A percentile compares a stretch with the other conserved stretches of the same genome.
phyloP scores from a whole-genome alignment of 2,329 filamentous ascomycete genomes.

The Neopestalotiopsis rosae region DNA sequence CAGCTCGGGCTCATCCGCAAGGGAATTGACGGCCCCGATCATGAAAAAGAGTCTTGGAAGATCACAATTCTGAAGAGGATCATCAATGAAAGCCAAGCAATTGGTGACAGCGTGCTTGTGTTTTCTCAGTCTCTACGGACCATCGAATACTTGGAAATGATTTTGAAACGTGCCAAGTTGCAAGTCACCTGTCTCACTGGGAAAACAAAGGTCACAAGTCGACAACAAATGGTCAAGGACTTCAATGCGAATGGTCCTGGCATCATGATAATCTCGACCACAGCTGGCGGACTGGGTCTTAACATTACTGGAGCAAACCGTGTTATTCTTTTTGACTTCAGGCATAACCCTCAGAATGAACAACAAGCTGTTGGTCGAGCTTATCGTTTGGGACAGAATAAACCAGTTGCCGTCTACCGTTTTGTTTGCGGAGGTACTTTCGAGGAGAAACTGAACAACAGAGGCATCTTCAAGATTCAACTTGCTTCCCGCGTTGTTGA shows the following conservation, averaged over 20 bases:
- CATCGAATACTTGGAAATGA: slow-evolving; percentile 69
- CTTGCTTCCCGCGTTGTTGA: slow-evolving; percentile 82
- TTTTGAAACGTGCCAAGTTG: slow-evolving; percentile 56
- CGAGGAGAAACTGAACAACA: slow-evolving; percentile 76
- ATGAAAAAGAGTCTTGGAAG: slow-evolving; percentile 68
- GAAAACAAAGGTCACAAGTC: slow-evolving; percentile 54
- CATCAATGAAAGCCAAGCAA: slow-evolving; percentile 64
- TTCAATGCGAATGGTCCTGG: slow-evolving; percentile 68
- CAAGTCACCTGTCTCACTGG: slow-evolving; percentile 72
- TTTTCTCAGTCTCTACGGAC: slow-evolving; percentile 78
- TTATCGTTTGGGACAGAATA: slow-evolving; percentile 83
- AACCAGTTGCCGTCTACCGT: slow-evolving; percentile 84
- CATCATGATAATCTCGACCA: slow-evolving; percentile 83
- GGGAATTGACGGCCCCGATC: slow-evolving; percentile 39
- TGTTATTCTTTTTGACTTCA: slow-evolving; percentile 84
- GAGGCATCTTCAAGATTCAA: slow-evolving; percentile 81
- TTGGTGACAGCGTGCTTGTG: slow-evolving; percentile 77
- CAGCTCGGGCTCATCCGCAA: slow-evolving; percentile 41
- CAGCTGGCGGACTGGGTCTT: slow-evolving; percentile 79
- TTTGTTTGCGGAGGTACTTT: slow-evolving; percentile 80
- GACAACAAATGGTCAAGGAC: slow-evolving; percentile 67
- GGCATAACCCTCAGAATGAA: slow-evolving; percentile 81
- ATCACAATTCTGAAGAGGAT: slow-evolving; percentile 71
- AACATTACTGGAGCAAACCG: slow-evolving; percentile 86
- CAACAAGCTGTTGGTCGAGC: slow-evolving; percentile 87